phyloP scores from a whole-genome alignment of 768 basidiomycete species.

The Hydnum rufescens region DNA sequence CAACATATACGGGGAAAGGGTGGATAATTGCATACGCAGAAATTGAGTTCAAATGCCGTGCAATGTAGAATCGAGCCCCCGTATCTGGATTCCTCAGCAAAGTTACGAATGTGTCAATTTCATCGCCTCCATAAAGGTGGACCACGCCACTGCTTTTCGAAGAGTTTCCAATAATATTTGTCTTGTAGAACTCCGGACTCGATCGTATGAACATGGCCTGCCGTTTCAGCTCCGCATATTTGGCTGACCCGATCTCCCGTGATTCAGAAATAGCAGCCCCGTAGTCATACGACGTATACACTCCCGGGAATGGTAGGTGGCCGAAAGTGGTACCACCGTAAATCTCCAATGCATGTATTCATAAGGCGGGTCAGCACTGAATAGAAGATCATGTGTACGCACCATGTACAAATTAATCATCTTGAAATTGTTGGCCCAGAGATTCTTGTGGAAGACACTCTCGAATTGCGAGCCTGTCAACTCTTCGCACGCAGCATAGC shows the following conservation, averaged over 20 bases:
- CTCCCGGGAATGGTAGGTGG: constrained; percentile 46
- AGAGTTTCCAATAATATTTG: constrained; percentile 48
- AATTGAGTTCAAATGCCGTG: constrained; percentile 44
- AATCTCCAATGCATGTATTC: not conserved
- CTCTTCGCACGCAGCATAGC: constrained; percentile 37
- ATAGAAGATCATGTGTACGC: constrained; percentile 31
- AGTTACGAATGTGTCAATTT: constrained; percentile 36
- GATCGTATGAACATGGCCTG: constrained; percentile 63
- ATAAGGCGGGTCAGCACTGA: not conserved
- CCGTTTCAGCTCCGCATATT: constrained; percentile 60
- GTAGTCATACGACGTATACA: constrained; percentile 50
- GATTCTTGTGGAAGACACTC: constrained; percentile 57
- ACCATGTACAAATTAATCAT: constrained; percentile 75
- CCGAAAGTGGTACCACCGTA: constrained; percentile 73
- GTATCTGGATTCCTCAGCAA: constrained; percentile 50
- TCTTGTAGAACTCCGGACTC: constrained; percentile 62
- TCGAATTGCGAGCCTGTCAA: constrained; percentile 57
- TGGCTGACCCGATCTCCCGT: constrained; percentile 33
- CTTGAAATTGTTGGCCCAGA: constrained; percentile 70
- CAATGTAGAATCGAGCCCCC: constrained; percentile 44
- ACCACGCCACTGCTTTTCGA: constrained; percentile 25
- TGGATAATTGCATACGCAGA: constrained; percentile 5
- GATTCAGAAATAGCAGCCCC: constrained; percentile 37
- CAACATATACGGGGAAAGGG: constrained; percentile 1
- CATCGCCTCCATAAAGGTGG: constrained; percentile 15